Base-by-base conservation (phyloP, 2,329 filamentous ascomycete genomes). In the Neonectria coccinea region DNA sequence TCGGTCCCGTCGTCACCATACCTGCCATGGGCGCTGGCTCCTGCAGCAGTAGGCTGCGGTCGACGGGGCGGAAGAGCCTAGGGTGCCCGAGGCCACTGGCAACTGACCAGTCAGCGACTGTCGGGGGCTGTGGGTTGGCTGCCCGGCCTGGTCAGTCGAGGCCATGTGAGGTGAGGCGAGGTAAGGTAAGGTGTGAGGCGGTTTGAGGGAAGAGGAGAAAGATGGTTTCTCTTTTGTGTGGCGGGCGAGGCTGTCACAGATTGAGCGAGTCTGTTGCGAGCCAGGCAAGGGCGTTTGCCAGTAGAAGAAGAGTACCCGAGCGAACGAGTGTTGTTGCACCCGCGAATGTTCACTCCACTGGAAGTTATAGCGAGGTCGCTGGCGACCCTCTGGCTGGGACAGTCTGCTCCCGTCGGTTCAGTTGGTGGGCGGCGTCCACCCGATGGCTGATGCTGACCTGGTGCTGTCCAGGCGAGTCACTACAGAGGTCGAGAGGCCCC, bases 1-100 rank as follows among this genome's bases (percentile, higher is more conserved):
- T 41, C 50, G 50, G 55, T 18, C 52, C 25, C 41, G 39, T 41
- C 50, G 55, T 33, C 52, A 45, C 55, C 56, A 59, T 60, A 25
- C 25, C 25, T 25, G 44, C 44, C 45, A 59, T 27, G 47, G 56
- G 42, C 45, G 45, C 56, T 62, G 45, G 52, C 33, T 56, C 62
- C 52, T 64, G 62, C 62, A 64, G 62, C 56, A 64, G 62, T 64
- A 64, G 56, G 51, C 50, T 54, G 50, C 51, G 56, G 61, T 36
- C 50, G 33, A 63, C 31, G 61, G 55, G 61, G 48, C 55, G 56
- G 56, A 18, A 55, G 55, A 53, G 50, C 55, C 33, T 55, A 51
- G 55, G 60, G 55, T 48, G 55, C 44, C 55, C 50, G 50, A 59
- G 60, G 42, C 42, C 42, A 20, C 48, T 33, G 55, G 55, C 50